Conservation (phyloP, 75 land plant genomes). For the Azolla pinnata region DNA sequence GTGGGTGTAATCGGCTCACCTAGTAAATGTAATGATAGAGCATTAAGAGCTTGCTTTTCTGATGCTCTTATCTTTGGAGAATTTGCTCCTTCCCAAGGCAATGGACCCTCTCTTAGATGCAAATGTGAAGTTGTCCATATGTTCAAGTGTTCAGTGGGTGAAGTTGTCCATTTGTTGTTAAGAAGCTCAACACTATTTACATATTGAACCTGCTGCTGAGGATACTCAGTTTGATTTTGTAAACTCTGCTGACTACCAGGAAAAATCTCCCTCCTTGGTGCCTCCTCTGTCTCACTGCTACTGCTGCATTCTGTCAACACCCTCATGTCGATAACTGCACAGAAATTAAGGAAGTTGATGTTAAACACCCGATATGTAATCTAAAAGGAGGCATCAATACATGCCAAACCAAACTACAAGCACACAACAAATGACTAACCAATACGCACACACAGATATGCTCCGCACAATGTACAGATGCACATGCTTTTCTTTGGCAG, state of each 20-base stretch:
- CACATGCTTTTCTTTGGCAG: background rate
- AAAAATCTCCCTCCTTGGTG: too few relatives aligned
- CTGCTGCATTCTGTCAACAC: slow-evolving; percentile 11
- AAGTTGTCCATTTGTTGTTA: background rate
- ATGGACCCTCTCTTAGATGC: background rate
- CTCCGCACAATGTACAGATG: background rate
- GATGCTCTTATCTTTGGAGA: too few relatives aligned
- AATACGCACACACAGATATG: too few relatives aligned
- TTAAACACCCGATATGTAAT: too few relatives aligned
- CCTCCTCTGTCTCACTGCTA: slow-evolving; percentile 6
- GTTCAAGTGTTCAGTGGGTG: background rate
- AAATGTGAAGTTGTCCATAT: background rate
- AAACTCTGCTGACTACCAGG: too few relatives aligned
- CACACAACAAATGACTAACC: too few relatives aligned
- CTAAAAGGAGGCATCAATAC: too few relatives aligned
- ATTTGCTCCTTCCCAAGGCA: background rate
- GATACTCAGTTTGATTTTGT: too few relatives aligned
- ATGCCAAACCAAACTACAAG: too few relatives aligned
- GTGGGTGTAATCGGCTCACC: slow-evolving; percentile 2
- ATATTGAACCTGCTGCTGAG: too few relatives aligned
- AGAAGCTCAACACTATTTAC: background rate
- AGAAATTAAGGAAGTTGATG: too few relatives aligned
- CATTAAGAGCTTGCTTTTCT: slow-evolving; percentile 11
- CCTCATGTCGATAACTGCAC: slow-evolving; percentile 15
- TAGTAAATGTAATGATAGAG: slow-evolving; percentile 7